Base-by-base conservation (phyloP, 2,329 filamentous ascomycete genomes). In the Aspergillus novoparasiticus region DNA sequence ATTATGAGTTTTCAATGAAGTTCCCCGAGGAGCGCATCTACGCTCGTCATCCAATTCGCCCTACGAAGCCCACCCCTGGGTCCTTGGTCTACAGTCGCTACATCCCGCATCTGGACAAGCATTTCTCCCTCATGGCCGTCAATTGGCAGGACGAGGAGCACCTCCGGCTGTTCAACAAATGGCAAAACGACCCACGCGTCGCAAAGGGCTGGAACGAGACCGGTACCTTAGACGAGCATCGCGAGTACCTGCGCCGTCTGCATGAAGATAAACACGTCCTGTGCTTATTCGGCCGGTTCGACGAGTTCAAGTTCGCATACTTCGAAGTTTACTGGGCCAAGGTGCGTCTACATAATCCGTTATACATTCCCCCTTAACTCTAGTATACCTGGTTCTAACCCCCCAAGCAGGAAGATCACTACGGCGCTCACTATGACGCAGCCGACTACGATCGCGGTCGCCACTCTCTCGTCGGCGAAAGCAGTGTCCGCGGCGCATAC, bases 141-240 rank as follows among this genome's bases (percentile, higher is more conserved):
- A 89, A 94, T 75, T 91, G 86, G 77, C 72, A 83, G 36, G 81
- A 91, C 71, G 73, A 80, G 1, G 82, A 86, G 70, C 90, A 94
- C 76, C 78, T 94, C 57, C 79, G 82, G 19, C 82, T 92, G 6
- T 94, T 94, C 81, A 88, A 93, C 77, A 83, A 83, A 61, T 94
- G 91, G 91, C 91, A 93, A 78, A 94, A 94, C 72, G 91, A 94
- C 73, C 91, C 91, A 58, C 89, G 91, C 57, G 91, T 94, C 36
- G 90, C 90, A 4, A 86, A 89, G 72, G 90, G 90, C 4, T 94
- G 91, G 91, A 91, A 92, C 72, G 88, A 92, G 79, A 91, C 89
- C 1, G 91, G 91, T 36, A 90, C 90, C 1, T 78, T 92, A 55
- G 90, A 92, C 34, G 84, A 93, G 75, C 91, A 94, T 76, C 84